These are phyloP conservation scores for Trypethelium eluteriae DNA, from an alignment of 495 filamentous ascomycete genomes.

Conservation along the genomic window DNA sequence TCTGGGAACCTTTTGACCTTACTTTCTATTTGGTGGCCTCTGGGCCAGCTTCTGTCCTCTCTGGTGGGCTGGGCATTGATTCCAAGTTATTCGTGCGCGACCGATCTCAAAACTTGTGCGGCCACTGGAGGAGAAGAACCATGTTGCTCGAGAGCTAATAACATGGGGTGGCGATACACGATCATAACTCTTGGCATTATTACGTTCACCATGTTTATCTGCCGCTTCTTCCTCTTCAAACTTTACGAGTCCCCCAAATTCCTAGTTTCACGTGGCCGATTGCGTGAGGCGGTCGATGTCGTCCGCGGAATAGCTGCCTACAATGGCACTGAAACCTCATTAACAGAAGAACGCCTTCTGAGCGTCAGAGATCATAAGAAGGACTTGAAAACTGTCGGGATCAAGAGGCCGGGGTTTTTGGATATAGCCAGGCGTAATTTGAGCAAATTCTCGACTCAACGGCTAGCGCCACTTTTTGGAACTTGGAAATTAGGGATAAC, in stretches of 20 bases:
- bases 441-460: conserved; percentile 21
- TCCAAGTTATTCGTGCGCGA: conserved; percentile 45
- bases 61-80: conserved; percentile 52
- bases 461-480: conserved; percentile 25
- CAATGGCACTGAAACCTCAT: conserved; percentile 22
- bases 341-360: conserved; percentile 19
- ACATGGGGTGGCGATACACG: conserved; percentile 81
- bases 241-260: conserved; percentile 30
- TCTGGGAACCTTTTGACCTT: conserved; percentile 49
- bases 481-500: conserved; percentile 21
- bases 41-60: conserved; percentile 48
- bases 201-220: conserved; percentile 44
- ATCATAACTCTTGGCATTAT: conserved; percentile 62
- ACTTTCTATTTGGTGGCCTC: conserved; percentile 54
- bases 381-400: background rate
- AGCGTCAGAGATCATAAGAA: background rate
- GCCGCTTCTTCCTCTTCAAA: conserved; percentile 30
- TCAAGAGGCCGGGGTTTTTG: background rate
- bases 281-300: conserved; percentile 25
- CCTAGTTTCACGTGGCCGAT: conserved; percentile 23
- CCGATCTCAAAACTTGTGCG: conserved; percentile 29
- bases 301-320: conserved; percentile 24
- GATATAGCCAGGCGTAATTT: background rate
- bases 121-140: conserved; percentile 32
- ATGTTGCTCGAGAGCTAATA: conserved; percentile 52